Evolutionary conservation across 768 basidiomycete species (phyloP).

Genomic region (Gelatoporia subvermispora): DNA sequence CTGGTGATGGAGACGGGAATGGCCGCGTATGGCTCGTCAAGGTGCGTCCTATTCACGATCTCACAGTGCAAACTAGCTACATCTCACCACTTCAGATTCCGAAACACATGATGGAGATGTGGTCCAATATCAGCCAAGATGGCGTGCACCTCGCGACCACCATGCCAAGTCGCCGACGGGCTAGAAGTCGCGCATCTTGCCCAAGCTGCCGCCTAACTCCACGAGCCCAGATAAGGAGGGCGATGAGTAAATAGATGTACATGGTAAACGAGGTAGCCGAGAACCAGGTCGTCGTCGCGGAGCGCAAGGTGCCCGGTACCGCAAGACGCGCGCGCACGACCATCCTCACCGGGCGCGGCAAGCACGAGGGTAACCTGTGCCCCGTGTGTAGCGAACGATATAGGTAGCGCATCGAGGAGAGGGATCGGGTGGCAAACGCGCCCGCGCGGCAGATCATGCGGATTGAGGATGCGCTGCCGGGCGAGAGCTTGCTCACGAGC

Average conservation of each 20-base stretch:
- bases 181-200: constrained; percentile 53
- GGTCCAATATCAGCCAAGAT: constrained; percentile 74
- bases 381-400: constrained; percentile 69
- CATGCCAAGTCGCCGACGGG: too few relatives aligned
- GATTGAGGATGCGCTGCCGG: constrained; percentile 69
- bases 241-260: too few relatives aligned
- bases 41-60: too few relatives aligned
- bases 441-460: constrained; percentile 61
- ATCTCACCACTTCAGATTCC: too few relatives aligned
- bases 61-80: too few relatives aligned
- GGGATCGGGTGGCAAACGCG: constrained; percentile 62
- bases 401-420: constrained; percentile 64
- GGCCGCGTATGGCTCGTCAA: too few relatives aligned
- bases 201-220: too few relatives aligned
- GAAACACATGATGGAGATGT: too few relatives aligned
- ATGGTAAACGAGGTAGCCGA: constrained; percentile 83
- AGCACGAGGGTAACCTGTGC: constrained; percentile 73
- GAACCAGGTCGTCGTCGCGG: constrained; percentile 83
- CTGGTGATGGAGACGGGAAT: too few relatives aligned
- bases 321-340: constrained; percentile 63
- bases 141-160: too few relatives aligned
- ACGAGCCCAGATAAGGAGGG: too few relatives aligned
- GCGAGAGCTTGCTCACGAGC: constrained; percentile 74
- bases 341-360: constrained; percentile 73
- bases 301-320: constrained; percentile 58